These are phyloP conservation scores for Citrullus colocynthis DNA, from an alignment of 306 rosid species.

Conservation along the genomic window DNA sequence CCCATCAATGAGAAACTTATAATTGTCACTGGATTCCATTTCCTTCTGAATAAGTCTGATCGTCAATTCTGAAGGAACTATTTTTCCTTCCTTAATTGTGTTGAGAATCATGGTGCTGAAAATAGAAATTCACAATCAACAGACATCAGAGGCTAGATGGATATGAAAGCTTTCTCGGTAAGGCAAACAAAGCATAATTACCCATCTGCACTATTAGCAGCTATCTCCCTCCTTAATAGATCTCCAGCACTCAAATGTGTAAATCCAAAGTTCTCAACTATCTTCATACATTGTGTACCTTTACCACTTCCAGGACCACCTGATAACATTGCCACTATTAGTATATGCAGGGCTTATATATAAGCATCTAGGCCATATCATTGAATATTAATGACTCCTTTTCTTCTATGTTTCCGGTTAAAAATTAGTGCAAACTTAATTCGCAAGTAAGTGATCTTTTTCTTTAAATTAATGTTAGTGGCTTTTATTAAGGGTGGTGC, in stretches of 20 bases:
- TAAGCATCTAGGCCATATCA: neutral
- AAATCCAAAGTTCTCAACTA: slow-evolving; percentile 68
- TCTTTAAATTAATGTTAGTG: no score
- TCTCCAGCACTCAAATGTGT: slow-evolving; percentile 97
- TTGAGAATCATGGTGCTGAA: slow-evolving; percentile 67
- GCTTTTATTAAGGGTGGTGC: no score
- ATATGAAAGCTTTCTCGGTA: slow-evolving; percentile 7
- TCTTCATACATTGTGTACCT: slow-evolving; percentile 85
- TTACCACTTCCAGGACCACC: slow-evolving; percentile 98
- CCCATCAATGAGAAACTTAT: slow-evolving; percentile 77
- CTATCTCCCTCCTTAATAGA: slow-evolving; percentile 74
- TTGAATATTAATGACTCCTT: neutral
- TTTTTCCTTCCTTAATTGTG: slow-evolving; percentile 68
- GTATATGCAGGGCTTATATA: neutral
- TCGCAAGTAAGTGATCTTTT: no score
- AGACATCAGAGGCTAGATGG: neutral
- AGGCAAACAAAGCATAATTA: slow-evolving; percentile 20
- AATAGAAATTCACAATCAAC: slow-evolving; percentile 15
- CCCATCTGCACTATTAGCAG: slow-evolving; percentile 59
- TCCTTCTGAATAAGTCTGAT: slow-evolving; percentile 64
- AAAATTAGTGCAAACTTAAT: no score
- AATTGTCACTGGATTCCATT: slow-evolving; percentile 52
- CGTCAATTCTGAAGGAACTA: slow-evolving; percentile 86
- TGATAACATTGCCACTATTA: slow-evolving; percentile 11
- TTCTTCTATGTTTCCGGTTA: neutral